Evolutionary conservation across 208 protist genomes (phyloP).

Genomic region (Entamoeba nuttalli): DNA sequence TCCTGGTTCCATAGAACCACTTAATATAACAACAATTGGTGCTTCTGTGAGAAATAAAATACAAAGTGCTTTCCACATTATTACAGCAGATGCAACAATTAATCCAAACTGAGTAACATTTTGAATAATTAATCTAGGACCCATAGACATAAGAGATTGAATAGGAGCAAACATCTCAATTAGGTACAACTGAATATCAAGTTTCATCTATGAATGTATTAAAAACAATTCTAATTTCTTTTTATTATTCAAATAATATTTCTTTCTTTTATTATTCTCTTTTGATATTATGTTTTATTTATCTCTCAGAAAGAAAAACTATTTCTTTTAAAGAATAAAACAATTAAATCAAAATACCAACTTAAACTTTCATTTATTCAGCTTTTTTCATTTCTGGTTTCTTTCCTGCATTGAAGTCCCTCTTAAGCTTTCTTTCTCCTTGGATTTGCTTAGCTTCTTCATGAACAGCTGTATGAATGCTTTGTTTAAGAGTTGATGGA

Average conservation of each 20-base stretch:
- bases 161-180: not conserved
- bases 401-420: not conserved
- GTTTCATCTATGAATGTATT: no score
- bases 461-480: not conserved
- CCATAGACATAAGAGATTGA: not conserved
- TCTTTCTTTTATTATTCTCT: no score
- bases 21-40: slow-evolving; percentile 6
- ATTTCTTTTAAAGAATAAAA: no score
- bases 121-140: not conserved
- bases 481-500: not conserved
- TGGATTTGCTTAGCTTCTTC: not conserved
- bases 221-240: no score
- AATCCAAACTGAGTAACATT: not conserved
- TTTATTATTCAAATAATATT: no score
- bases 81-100: not conserved
- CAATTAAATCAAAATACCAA: no score
- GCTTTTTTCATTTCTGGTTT: not conserved
- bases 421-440: not conserved
- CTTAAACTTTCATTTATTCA: not conserved
- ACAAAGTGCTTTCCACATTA: not conserved
- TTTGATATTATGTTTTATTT: no score
- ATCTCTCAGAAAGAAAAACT: no score
- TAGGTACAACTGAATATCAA: no score
- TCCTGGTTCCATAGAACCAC: slow-evolving; percentile 5
- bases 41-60: not conserved